Conservation (phyloP, 2,329 filamentous ascomycete genomes). For the Pleoardoris graminearum region DNA sequence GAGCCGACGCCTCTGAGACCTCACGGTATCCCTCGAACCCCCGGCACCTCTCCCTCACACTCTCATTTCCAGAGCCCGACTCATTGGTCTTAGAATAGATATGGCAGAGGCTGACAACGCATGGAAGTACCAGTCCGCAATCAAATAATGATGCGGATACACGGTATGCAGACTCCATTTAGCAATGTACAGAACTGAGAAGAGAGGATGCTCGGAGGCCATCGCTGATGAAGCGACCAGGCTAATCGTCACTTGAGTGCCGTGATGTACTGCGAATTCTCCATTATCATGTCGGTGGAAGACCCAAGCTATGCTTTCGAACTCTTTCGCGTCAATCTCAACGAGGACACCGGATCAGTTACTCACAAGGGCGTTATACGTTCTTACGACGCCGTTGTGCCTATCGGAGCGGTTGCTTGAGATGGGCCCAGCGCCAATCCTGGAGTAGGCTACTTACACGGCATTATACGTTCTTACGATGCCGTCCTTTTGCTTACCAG, state of each 20-base stretch:
- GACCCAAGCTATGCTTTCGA: background rate
- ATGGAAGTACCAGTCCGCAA: background rate
- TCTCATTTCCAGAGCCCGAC: background rate
- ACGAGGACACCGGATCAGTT: background rate
- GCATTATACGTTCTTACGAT: background rate
- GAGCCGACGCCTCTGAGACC: background rate
- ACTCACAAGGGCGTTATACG: background rate
- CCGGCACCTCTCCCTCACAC: background rate
- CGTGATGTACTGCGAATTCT: background rate
- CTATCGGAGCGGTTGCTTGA: background rate
- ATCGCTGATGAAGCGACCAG: background rate
- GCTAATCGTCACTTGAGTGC: background rate
- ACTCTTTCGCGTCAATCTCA: background rate
- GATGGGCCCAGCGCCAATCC: background rate
- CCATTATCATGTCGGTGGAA: background rate
- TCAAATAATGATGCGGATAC: background rate
- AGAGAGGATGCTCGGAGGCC: background rate
- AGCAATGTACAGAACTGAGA: background rate
- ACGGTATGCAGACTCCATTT: background rate
- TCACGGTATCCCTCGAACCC: background rate
- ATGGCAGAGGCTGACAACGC: background rate
- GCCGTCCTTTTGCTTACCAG: background rate
- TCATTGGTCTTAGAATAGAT: background rate
- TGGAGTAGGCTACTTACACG: background rate
- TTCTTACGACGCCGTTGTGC: background rate